Evolutionary conservation across 148 eudicot genomes (phyloP).

Genomic region (Vaccinium myrtillus): DNA sequence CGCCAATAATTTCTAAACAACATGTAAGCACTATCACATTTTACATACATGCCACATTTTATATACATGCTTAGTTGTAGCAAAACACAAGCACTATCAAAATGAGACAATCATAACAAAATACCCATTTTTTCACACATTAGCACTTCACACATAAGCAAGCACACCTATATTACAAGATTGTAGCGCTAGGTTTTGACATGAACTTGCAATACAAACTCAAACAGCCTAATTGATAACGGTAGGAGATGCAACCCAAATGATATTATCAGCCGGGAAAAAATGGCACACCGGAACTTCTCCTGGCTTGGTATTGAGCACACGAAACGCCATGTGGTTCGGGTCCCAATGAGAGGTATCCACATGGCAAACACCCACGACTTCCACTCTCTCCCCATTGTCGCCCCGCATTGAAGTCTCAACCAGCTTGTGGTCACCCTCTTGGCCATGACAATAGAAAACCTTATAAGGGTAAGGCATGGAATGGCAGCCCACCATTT

Average conservation of each 20-base stretch:
- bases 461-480: conserved; percentile 65
- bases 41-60: too few relatives aligned
- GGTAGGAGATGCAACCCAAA: conserved; percentile 38
- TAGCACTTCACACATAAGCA: background rate
- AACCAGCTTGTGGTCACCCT: conserved; percentile 37
- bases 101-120: background rate
- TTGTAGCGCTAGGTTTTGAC: background rate
- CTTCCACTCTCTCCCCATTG: conserved; percentile 26
- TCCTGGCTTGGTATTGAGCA: conserved; percentile 44
- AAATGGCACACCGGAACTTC: conserved; percentile 54
- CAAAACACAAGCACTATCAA: background rate
- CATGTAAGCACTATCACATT: too few relatives aligned
- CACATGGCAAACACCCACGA: conserved; percentile 45
- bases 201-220: background rate
- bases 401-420: conserved; percentile 33
- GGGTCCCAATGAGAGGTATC: conserved; percentile 52
- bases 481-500: conserved; percentile 56
- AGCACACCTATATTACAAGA: background rate
- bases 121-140: background rate
- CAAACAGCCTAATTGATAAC: background rate
- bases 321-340: conserved; percentile 42
- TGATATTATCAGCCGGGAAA: conserved; percentile 52
- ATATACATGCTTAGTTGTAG: too few relatives aligned
- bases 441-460: conserved; percentile 60
- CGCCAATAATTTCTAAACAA: too few relatives aligned